A percentile compares a stretch with the other conserved stretches of the same genome.
Evolutionary conservation across 2,329 filamentous ascomycete species (phyloP).

Genomic region (Alternaria sp.): DNA sequence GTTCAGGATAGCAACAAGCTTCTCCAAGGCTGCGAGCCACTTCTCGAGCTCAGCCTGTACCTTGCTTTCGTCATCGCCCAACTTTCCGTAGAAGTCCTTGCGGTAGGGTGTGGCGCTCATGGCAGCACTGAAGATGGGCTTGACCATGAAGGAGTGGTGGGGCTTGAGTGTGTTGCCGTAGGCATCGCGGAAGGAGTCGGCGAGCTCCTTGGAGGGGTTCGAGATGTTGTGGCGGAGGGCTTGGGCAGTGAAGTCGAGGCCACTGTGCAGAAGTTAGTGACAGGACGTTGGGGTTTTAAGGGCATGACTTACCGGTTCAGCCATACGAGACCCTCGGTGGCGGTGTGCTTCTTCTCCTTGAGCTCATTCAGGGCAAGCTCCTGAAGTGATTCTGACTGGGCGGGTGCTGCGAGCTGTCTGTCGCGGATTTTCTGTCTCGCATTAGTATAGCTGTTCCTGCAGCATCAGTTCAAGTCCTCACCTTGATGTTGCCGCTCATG

Average conservation of each 20-base stretch:
- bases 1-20: constrained; percentile 78
- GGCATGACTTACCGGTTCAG: constrained; percentile 70
- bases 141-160: constrained; percentile 86
- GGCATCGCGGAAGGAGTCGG: constrained; percentile 82
- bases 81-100: constrained; percentile 89
- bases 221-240: constrained; percentile 79
- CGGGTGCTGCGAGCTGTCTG: constrained; percentile 77
- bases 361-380: constrained; percentile 85
- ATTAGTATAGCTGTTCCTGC: not conserved
- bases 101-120: constrained; percentile 94
- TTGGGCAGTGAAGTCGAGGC: constrained; percentile 90
- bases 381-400: constrained; percentile 83
- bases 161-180: constrained; percentile 90
- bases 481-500: constrained; percentile 90
- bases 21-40: constrained; percentile 81
- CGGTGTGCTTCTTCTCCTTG: constrained; percentile 85
- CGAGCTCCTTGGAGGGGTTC: constrained; percentile 75
- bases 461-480: constrained; percentile 45
- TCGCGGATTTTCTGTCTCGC: constrained; percentile 80
- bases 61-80: constrained; percentile 70
- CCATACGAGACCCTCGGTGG: constrained; percentile 91
- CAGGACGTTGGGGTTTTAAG: not conserved
- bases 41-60: constrained; percentile 68
- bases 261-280: constrained; percentile 59
- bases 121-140: constrained; percentile 89